These are phyloP conservation scores for Talaromyces sp. DNA, from an alignment of 2,329 filamentous ascomycete species.

Conservation along the genomic window DNA sequence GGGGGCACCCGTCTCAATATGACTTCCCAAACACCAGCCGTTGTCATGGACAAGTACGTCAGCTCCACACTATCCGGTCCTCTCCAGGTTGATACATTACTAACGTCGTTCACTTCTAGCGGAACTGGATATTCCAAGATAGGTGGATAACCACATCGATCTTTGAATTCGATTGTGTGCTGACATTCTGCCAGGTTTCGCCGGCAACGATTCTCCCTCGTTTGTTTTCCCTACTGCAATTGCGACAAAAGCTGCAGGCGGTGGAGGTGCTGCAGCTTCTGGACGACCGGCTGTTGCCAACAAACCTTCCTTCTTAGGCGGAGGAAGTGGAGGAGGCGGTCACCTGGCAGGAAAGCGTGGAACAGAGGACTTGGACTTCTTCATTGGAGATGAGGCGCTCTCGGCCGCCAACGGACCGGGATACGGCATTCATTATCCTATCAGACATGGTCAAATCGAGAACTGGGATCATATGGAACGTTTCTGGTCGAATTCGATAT, in stretches of 20 bases:
- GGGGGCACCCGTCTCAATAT: constrained; percentile 50
- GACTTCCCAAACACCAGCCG: constrained; percentile 98
- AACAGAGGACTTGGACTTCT: constrained; percentile 97
- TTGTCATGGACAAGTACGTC: constrained; percentile 99
- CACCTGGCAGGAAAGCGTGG: constrained; percentile 89
- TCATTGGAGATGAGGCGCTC: constrained; percentile 95
- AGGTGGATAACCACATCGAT: constrained; percentile 54
- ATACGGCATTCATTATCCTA: constrained; percentile 96
- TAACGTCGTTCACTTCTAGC: constrained; percentile 52
- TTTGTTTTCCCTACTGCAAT: constrained; percentile 99
- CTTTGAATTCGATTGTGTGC: constrained; percentile 25
- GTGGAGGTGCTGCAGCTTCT: constrained; percentile 71
- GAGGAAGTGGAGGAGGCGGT: constrained; percentile 77
- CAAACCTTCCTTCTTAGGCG: constrained; percentile 92
- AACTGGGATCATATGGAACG: constrained; percentile 99
- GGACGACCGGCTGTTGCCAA: constrained; percentile 87
- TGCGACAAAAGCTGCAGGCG: constrained; percentile 79
- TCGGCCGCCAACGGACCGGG: constrained; percentile 79
- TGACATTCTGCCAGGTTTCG: constrained; percentile 68
- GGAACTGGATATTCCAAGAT: constrained; percentile 99
- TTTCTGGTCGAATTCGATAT: constrained; percentile 99
- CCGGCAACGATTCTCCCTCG: constrained; percentile 97
- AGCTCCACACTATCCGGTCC: constrained; percentile 22
- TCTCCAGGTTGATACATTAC: constrained; percentile 36
- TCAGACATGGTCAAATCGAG: constrained; percentile 96